Evolutionary conservation across 1,139 yeast species (phyloP), one percentile per base, ranked within the genome.

Genomic region (Candida tetrigidarum): DNA sequence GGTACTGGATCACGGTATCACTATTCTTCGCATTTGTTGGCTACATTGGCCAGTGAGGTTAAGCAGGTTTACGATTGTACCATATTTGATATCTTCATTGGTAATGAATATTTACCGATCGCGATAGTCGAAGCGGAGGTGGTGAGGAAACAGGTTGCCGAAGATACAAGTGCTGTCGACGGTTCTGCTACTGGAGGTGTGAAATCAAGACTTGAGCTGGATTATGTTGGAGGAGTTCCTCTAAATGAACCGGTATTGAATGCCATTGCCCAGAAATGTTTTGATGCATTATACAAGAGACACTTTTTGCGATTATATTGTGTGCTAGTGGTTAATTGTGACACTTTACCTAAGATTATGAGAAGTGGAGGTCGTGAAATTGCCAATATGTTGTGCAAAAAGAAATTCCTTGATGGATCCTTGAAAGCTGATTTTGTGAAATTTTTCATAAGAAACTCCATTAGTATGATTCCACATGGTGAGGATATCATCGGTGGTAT

Each of bases 321-420:
- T 63, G 85, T 91, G 5, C 60, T 90, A 49, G 84, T 92, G 3
- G 87, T 93, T 1, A 86, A 91, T 30, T 84, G 90, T 29, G 91
- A 89, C 50, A 76, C 92, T 0, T 72, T 95, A 29, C 97, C 99
- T 1, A 80, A 96, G 58, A 86, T 89, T 20, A 74, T 83, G 61
- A 72, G 95, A 57, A 84, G 90, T 64, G 97, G 97, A 6, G 84
- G 96, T 10, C 74, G 86, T 26, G 99, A 95, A 57, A 87, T 93
- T 53, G 98, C 99, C 2, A 93, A 92, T 55, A 89, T 92, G 84
- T 75, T 95, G 41, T 92, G 97, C 54, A 90, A 92, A 51, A 83
- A 88, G 55, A 78, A 81, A 52, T 91, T 91, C 58, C 74, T 85
- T 40, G 86, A 83, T 53, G 98, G 98, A 1, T 73, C 80, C 9